phyloP scores from a whole-genome alignment of 768 basidiomycete species.

The Aureoboletus auriporus region DNA sequence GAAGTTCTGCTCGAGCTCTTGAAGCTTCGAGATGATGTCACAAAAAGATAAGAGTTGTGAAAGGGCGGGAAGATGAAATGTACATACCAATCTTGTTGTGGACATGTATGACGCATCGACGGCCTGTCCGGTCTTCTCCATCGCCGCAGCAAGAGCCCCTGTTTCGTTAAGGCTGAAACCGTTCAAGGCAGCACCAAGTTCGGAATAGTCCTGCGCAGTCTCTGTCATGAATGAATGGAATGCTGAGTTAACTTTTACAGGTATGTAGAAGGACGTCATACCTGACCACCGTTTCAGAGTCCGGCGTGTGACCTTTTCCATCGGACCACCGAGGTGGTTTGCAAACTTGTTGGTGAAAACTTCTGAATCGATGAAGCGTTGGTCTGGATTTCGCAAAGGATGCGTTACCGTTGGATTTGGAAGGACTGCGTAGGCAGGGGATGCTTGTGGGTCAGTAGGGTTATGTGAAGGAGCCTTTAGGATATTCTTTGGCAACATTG shows the following conservation, averaged over 20 bases:
- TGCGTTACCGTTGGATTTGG: constrained; percentile 88
- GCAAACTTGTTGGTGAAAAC: constrained; percentile 95
- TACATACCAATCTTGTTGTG: constrained; percentile 78
- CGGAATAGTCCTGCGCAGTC: constrained; percentile 80
- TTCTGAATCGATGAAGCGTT: constrained; percentile 94
- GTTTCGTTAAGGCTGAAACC: constrained; percentile 89
- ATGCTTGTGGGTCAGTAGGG: constrained; percentile 75
- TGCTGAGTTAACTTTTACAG: constrained; percentile 4
- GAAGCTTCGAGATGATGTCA: constrained; percentile 50
- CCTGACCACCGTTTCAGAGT: constrained; percentile 94
- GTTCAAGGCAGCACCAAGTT: constrained; percentile 88
- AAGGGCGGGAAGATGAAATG: background rate
- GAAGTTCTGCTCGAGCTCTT: constrained; percentile 92
- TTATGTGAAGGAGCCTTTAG: constrained; percentile 94
- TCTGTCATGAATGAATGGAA: constrained; percentile 40
- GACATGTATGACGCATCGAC: constrained; percentile 92
- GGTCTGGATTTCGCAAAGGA: constrained; percentile 89
- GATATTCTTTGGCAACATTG: constrained; percentile 90
- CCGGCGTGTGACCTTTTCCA: constrained; percentile 95
- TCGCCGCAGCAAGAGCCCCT: constrained; percentile 67
- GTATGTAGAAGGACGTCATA: constrained; percentile 30
- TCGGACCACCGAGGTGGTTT: constrained; percentile 81
- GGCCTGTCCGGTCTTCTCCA: constrained; percentile 97
- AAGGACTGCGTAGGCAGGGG: constrained; percentile 75
- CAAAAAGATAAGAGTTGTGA: constrained; percentile 1